Conservation (phyloP, 2,329 filamentous ascomycete species). For the Aspergillus ochraceus region DNA sequence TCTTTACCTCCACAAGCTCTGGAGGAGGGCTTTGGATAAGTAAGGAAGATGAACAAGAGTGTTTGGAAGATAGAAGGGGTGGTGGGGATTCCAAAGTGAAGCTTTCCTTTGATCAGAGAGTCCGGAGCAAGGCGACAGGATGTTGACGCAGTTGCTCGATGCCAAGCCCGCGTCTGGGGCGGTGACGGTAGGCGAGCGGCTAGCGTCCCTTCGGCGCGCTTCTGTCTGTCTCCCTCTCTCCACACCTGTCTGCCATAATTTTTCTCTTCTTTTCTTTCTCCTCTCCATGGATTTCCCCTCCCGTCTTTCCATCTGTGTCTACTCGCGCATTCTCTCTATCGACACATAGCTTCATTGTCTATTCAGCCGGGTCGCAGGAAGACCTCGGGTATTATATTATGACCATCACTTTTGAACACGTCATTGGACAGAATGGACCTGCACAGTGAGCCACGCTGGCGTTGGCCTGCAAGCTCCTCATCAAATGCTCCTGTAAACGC, state of each 20-base stretch:
- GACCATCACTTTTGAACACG: slow-evolving; percentile 1
- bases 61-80: slow-evolving; percentile 15
- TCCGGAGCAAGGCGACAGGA: slow-evolving; percentile 29
- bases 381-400: slow-evolving; percentile 17
- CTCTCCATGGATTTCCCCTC: neutral
- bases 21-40: slow-evolving; percentile 3
- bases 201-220: slow-evolving; percentile 14
- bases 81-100: slow-evolving; percentile 29
- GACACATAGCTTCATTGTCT: neutral
- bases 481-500: slow-evolving; percentile 6
- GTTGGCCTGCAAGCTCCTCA: slow-evolving; percentile 21
- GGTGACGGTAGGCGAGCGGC: slow-evolving; percentile 26
- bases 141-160: slow-evolving; percentile 31
- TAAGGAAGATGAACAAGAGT: slow-evolving; percentile 10
- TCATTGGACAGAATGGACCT: slow-evolving; percentile 16
- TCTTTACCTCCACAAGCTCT: slow-evolving; percentile 19
- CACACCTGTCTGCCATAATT: slow-evolving; percentile 1
- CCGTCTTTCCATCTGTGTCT: neutral
- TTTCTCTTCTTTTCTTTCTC: slow-evolving; percentile 11
- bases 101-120: slow-evolving; percentile 26
- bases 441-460: slow-evolving; percentile 27
- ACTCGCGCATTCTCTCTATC: neutral
- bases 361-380: slow-evolving; percentile 15
- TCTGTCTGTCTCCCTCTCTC: slow-evolving; percentile 16
- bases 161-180: slow-evolving; percentile 21